phyloP scores from a whole-genome alignment of 2,329 filamentous ascomycete genomes.

The Epichloe amarillans region DNA sequence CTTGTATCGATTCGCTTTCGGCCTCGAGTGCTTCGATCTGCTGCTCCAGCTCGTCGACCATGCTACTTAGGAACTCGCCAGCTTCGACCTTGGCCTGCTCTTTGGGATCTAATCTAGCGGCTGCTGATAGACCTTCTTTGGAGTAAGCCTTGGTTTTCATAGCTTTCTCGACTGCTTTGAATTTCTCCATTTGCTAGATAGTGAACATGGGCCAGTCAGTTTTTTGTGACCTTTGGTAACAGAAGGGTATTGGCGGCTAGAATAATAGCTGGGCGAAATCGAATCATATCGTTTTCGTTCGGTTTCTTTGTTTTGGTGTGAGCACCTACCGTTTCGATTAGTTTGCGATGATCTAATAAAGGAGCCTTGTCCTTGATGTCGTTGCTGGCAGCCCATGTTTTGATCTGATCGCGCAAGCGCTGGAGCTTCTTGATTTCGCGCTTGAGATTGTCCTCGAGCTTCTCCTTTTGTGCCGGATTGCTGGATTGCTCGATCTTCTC shows the following conservation, averaged over 20 bases:
- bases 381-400: conserved; percentile 96
- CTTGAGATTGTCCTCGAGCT: conserved; percentile 94
- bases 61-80: conserved; percentile 69
- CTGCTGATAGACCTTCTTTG: conserved; percentile 88
- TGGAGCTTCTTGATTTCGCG: conserved; percentile 99
- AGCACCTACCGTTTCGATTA: conserved; percentile 82
- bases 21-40: conserved; percentile 90
- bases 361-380: conserved; percentile 99
- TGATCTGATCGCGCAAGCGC: conserved; percentile 93
- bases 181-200: conserved; percentile 90
- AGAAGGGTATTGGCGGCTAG: too few relatives aligned
- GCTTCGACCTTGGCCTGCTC: conserved; percentile 89
- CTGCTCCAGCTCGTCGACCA: conserved; percentile 85
- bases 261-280: too few relatives aligned
- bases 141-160: conserved; percentile 99
- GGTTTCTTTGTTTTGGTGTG: not conserved
- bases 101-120: conserved; percentile 89
- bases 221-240: not conserved
- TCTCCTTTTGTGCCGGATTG: conserved; percentile 93
- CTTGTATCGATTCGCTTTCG: conserved; percentile 74
- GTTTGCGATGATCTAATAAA: conserved; percentile 80
- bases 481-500: conserved; percentile 92
- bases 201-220: not conserved
- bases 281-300: not conserved
- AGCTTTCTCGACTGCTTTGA: conserved; percentile 99